Percentiles rank a stretch among this genome's conserved stretches.
These are phyloP conservation scores for Datisca glomerata DNA, from an alignment of 306 rosid species.

Conservation along the genomic window DNA sequence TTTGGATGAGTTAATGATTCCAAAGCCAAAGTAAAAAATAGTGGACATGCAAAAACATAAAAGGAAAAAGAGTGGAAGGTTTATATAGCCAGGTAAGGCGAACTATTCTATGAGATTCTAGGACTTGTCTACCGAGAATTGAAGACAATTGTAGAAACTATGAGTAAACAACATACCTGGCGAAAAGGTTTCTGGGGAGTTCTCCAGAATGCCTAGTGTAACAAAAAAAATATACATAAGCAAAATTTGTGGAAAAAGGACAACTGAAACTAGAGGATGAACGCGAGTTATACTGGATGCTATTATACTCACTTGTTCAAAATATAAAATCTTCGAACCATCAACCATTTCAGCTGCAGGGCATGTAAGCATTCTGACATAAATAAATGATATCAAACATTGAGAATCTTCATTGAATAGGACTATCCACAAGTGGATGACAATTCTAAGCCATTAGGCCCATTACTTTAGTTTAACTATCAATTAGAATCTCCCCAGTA, in stretches of 20 bases:
- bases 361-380: slow-evolving; percentile 43
- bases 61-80: background rate
- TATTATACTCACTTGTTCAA: slow-evolving; percentile 56
- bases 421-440: background rate
- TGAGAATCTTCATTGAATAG: background rate
- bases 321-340: slow-evolving; percentile 79
- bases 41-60: slow-evolving; percentile 2
- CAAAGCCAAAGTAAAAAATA: no score
- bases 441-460: no score
- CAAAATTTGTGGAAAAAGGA: background rate
- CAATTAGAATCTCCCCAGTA: no score
- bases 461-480: background rate
- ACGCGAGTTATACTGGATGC: background rate
- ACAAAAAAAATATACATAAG: slow-evolving; percentile 18
- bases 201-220: slow-evolving; percentile 88
- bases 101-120: background rate
- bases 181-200: slow-evolving; percentile 94
- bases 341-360: slow-evolving; percentile 97
- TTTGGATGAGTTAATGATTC: no score
- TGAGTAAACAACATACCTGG: slow-evolving; percentile 73
- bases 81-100: background rate
- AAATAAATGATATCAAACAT: background rate
- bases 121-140: background rate
- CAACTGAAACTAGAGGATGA: slow-evolving; percentile 1
- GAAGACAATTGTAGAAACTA: background rate